Percentiles rank a stretch among this genome's conserved stretches.
Conservation (phyloP, 1,139 yeast genomes). For the Eremothecium sinecaudum region DNA sequence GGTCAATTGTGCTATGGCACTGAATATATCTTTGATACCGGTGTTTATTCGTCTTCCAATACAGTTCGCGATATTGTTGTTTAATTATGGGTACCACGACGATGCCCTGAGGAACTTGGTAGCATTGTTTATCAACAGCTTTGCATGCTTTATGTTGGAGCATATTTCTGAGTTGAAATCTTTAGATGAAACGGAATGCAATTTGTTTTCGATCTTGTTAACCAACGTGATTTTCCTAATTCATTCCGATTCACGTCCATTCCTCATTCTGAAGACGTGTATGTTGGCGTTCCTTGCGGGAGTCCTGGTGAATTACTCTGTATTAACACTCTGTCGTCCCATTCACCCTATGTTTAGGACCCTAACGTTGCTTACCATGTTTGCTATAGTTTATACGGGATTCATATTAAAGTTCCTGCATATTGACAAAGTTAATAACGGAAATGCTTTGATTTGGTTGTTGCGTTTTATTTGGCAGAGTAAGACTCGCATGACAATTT, state of each 20-base stretch:
- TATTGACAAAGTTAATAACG: constrained; percentile 15
- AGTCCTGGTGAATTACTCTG: constrained; percentile 19
- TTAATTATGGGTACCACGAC: constrained; percentile 8
- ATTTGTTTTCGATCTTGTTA: constrained; percentile 31
- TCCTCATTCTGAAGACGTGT: constrained; percentile 29
- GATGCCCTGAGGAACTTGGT: constrained; percentile 11
- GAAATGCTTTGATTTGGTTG: constrained; percentile 30
- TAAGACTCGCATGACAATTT: constrained; percentile 22
- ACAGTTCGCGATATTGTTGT: constrained; percentile 12
- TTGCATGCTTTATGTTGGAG: constrained; percentile 21
- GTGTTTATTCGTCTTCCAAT: constrained; percentile 11
- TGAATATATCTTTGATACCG: constrained; percentile 18
- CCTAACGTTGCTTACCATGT: constrained; percentile 11
- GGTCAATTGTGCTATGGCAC: constrained; percentile 18
- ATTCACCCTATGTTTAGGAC: constrained; percentile 12
- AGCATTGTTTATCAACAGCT: constrained; percentile 23
- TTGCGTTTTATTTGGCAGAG: constrained; percentile 23
- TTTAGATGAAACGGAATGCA: constrained; percentile 32
- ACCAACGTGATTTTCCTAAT: constrained; percentile 29
- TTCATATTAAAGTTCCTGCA: constrained; percentile 14
- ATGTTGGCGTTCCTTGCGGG: constrained; percentile 26
- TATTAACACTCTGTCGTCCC: constrained; percentile 13
- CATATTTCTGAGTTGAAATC: constrained; percentile 30
- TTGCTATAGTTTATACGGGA: constrained; percentile 25
- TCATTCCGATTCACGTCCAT: constrained; percentile 16